A percentile compares a stretch with the other conserved stretches of the same genome.
phyloP scores from a whole-genome alignment of 352 stramenopile genomes.

The Pythium brassicae region DNA sequence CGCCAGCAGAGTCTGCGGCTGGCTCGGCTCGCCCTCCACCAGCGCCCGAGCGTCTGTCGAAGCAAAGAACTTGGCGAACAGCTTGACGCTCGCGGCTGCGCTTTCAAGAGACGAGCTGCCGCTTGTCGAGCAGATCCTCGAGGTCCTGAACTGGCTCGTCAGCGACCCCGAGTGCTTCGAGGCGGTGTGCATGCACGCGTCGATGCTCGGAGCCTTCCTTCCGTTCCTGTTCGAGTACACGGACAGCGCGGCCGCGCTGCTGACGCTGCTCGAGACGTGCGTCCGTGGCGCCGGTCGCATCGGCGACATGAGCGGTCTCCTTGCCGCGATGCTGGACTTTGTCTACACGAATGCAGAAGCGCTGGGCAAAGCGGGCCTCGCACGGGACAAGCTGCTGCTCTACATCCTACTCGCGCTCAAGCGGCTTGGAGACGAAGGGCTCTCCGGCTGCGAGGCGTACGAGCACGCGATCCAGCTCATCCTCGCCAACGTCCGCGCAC shows the following conservation, averaged over 20 bases:
- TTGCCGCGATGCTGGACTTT: slow-evolving; percentile 33
- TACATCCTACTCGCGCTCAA: slow-evolving; percentile 54
- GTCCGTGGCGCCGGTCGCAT: slow-evolving; percentile 15
- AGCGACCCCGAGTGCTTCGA: slow-evolving; percentile 20
- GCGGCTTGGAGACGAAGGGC: slow-evolving; percentile 40
- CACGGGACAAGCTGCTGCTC: slow-evolving; percentile 43
- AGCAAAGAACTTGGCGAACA: slow-evolving; percentile 18
- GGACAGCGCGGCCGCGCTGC: slow-evolving; percentile 7
- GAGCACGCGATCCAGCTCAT: slow-evolving; percentile 57
- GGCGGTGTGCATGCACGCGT: slow-evolving; percentile 22
- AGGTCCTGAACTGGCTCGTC: slow-evolving; percentile 28
- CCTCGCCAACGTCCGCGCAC: slow-evolving; percentile 30
- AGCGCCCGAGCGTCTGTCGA: slow-evolving; percentile 8
- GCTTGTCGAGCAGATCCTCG: slow-evolving; percentile 26
- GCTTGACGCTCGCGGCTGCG: slow-evolving; percentile 20
- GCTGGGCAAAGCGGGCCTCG: slow-evolving; percentile 18
- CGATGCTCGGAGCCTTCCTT: slow-evolving; percentile 20
- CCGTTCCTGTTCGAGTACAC: slow-evolving; percentile 6
- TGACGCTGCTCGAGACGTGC: slow-evolving; percentile 29
- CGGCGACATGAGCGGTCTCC: slow-evolving; percentile 28
- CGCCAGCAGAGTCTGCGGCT: slow-evolving; percentile 8
- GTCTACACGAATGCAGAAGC: slow-evolving; percentile 38
- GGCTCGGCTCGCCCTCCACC: slow-evolving; percentile 3
- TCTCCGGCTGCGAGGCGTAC: slow-evolving; percentile 41
- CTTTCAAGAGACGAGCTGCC: slow-evolving; percentile 6